phyloP scores from a whole-genome alignment of 331 rosid genomes.

The Spiraea crenata region DNA sequence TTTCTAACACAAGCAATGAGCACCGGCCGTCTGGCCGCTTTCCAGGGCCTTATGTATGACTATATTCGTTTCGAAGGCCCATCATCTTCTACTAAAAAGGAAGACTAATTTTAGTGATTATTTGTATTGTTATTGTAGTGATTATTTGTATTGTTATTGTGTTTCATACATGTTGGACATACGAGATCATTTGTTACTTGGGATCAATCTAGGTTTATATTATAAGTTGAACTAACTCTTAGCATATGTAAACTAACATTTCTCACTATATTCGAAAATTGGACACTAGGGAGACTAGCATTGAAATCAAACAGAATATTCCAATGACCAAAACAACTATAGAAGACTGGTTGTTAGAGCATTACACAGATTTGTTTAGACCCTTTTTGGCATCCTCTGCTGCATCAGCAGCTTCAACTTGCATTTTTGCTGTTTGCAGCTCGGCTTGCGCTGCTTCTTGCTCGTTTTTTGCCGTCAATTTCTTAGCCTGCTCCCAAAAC shows the following conservation, averaged over 20 bases:
- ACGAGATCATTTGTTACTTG: no score
- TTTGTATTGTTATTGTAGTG: no score
- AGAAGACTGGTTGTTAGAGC: neutral
- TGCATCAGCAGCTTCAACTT: conserved; percentile 63
- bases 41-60: conserved; percentile 74
- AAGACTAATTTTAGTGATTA: no score
- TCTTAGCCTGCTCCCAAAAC: conserved; percentile 39
- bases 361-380: conserved; percentile 38
- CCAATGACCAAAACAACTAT: no score
- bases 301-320: no score
- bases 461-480: conserved; percentile 48
- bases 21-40: conserved; percentile 24
- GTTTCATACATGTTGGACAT: no score
- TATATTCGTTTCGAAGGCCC: conserved; percentile 69
- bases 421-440: conserved; percentile 49
- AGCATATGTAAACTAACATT: no score
- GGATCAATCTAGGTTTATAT: no score
- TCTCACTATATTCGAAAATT: no score
- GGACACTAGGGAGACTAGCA: no score
- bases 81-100: neutral
- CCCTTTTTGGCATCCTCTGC: conserved; percentile 52
- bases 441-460: conserved; percentile 58
- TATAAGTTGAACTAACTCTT: no score
- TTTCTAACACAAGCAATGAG: conserved; percentile 55
- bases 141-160: no score